phyloP scores from a whole-genome alignment of 306 rosid genomes.

The Quercus engelmannii region DNA sequence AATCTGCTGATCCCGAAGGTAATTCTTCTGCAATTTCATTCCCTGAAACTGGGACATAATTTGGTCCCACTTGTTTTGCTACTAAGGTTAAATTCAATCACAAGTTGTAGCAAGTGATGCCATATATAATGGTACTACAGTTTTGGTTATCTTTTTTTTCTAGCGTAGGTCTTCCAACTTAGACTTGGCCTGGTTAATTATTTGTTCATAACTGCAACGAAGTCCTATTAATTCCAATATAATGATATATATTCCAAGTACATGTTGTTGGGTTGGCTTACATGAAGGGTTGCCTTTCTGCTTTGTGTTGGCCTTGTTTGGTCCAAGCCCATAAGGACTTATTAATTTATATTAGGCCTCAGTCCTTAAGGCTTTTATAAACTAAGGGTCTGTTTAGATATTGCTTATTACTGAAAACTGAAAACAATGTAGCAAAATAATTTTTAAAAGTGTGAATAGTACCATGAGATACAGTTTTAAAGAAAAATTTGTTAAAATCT shows the following conservation, averaged over 20 bases:
- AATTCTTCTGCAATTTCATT: neutral
- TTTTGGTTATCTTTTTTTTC: neutral
- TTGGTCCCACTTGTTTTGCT: neutral
- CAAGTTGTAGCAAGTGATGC: no score
- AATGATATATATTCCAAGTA: neutral
- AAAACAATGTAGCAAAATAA: no score
- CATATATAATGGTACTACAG: neutral
- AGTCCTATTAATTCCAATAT: neutral
- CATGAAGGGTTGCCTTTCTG: neutral
- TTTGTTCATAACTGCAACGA: neutral
- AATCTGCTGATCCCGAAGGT: slow-evolving; percentile 52
- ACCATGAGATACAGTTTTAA: no score
- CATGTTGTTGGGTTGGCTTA: neutral
- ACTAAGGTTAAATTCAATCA: neutral
- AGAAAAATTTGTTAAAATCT: no score
- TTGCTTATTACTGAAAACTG: no score
- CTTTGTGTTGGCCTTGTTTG: neutral
- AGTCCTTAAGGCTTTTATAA: no score
- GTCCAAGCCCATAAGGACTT: no score
- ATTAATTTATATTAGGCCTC: no score
- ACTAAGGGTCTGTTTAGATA: no score
- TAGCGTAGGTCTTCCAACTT: neutral
- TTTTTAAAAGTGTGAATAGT: no score
- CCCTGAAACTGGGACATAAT: neutral
- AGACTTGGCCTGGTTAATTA: neutral